Base-by-base conservation (phyloP, 148 eudicot species). In the Amaranthus cruentus region DNA sequence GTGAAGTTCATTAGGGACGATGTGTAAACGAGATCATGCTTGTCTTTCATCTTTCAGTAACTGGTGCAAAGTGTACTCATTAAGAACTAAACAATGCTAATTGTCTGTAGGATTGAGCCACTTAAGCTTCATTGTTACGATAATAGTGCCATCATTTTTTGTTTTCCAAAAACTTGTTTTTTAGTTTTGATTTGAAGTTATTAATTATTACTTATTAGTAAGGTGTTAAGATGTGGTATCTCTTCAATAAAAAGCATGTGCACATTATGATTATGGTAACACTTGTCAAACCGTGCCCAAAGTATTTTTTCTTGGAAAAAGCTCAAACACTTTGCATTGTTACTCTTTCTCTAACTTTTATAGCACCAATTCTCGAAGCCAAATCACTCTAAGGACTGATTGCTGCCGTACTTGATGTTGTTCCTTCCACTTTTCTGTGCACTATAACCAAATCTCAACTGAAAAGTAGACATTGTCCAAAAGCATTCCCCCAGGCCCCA, bases 331-430 rank as follows among this genome's bases (percentile, higher is more conserved):
- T 67, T 13, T 55, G 53, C 56, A 43, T 73, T 12, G 1, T 68
- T 11, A 7, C 69, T 13, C 55, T 61, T 43, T 78, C 73, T 52
- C 7, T 67, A 3, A 28, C 49, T 59, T 74, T 76, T 13, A 4
- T 9, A 44, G 14, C 55, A 9, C 38, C 69, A 6, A 7, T 6
- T 44, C 59, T 59, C 1, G 76, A 55, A 73, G 68, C 81, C 11
- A 72, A 67, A 38, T 38, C 77, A 6, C 47, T n/a, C 21, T 59
- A 60, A 73, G 72, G 68, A 43, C 21, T 67, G 10, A 76, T 78
- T 9, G 76, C 63, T 61, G 69, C 77, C 46, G 73, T 78, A 7
- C 44, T 62, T 7, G 76, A 73, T 67, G 60, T 69, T 4, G 47
- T 62, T 43, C 13, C 68, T 44, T 54, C 67, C 3, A 59, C 18